Percentiles rank a stretch among this genome's conserved stretches.
Evolutionary conservation across 2,329 filamentous ascomycete species (phyloP).

Genomic region (Allantophomopsis lycopodina): DNA sequence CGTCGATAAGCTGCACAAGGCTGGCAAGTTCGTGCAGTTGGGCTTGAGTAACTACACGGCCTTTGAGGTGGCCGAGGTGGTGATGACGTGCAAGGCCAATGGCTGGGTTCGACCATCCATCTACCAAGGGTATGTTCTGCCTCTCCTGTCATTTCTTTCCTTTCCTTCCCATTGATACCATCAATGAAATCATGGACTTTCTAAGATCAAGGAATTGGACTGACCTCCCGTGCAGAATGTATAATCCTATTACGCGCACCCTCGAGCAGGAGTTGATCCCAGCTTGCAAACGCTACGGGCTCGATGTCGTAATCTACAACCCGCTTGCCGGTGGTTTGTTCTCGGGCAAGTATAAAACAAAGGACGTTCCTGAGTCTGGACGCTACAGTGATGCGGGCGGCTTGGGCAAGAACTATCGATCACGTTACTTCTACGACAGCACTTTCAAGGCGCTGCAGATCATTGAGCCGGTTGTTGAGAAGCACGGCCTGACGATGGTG

Average conservation of each 20-base stretch:
- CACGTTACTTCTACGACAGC: constrained; percentile 47
- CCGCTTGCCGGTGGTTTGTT: constrained; percentile 71
- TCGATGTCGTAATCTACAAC: constrained; percentile 74
- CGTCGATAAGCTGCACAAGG: constrained; percentile 69
- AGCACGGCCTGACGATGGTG: constrained; percentile 42
- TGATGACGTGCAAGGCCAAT: constrained; percentile 64
- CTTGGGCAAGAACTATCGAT: constrained; percentile 35
- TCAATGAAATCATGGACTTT: too few species aligned
- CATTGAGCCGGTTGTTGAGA: constrained; percentile 44
- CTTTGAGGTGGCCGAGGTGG: constrained; percentile 78
- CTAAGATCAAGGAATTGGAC: too few species aligned
- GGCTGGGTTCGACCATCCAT: constrained; percentile 70
- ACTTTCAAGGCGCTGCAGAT: constrained; percentile 46
- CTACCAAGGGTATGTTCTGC: constrained; percentile 45
- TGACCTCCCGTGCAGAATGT: constrained; percentile 36
- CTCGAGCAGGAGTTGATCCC: constrained; percentile 66
- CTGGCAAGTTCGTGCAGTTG: constrained; percentile 67
- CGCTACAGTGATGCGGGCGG: constrained; percentile 46
- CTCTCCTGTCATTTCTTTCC: too few species aligned
- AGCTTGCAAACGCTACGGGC: constrained; percentile 59
- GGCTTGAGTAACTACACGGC: constrained; percentile 78
- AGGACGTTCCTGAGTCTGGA: constrained; percentile 43
- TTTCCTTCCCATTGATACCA: too few species aligned
- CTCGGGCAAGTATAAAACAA: constrained; percentile 51
- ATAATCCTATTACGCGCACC: constrained; percentile 64